These are phyloP conservation scores for Wickerhamomyces bovis DNA, from an alignment of 805 yeast genomes.

Conservation along the genomic window DNA sequence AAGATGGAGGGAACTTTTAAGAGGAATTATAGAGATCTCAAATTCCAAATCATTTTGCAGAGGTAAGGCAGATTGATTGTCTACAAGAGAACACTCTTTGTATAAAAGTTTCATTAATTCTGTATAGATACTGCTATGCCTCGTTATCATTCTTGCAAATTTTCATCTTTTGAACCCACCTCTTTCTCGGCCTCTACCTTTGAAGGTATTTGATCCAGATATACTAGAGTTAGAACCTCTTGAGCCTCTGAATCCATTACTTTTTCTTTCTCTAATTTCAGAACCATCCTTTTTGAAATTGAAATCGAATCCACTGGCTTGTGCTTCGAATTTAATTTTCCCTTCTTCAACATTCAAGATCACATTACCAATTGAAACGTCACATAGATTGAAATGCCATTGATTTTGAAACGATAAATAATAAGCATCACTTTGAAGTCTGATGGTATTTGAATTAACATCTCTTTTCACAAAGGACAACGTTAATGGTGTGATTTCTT, in stretches of 20 bases:
- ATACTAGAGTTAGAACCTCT: constrained; percentile 2
- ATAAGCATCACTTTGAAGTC: constrained; percentile 52
- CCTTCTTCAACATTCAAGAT: constrained; percentile 40
- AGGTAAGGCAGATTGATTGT: background rate
- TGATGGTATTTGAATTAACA: constrained; percentile 35
- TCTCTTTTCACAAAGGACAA: constrained; percentile 34
- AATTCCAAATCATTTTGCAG: background rate
- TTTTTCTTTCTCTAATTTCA: constrained; percentile 17
- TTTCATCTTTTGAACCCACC: constrained; percentile 20
- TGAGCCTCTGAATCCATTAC: constrained; percentile 12
- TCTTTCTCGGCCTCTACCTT: constrained; percentile 21
- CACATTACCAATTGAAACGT: constrained; percentile 45
- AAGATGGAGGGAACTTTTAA: too few species aligned
- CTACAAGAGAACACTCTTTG: background rate
- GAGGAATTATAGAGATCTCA: too few species aligned
- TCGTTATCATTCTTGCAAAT: background rate
- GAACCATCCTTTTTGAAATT: constrained; percentile 33
- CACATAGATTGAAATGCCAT: constrained; percentile 77
- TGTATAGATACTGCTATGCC: constrained; percentile 4
- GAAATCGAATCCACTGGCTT: constrained; percentile 61
- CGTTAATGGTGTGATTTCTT: constrained; percentile 37
- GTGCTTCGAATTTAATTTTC: constrained; percentile 44
- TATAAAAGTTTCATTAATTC: constrained; percentile 7
- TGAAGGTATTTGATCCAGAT: background rate
- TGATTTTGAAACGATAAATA: constrained; percentile 61